Evolutionary conservation across 2,329 filamentous ascomycete genomes (phyloP), one percentile per base, ranked within the genome.

Genomic region (Ascochyta lentis): DNA sequence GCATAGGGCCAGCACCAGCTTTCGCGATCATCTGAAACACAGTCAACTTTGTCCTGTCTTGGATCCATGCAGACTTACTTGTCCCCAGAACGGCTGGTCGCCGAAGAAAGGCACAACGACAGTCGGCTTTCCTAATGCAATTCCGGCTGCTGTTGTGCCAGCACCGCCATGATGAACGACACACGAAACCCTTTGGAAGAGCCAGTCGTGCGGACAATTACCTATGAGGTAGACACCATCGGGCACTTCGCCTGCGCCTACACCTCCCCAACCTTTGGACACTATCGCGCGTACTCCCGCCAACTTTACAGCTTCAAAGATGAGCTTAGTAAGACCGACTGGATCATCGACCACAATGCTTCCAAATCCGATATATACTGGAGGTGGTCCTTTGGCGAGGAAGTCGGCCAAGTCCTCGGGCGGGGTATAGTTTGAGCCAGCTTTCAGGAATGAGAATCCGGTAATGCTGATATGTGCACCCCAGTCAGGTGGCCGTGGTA

Each of bases 131-230:
- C 79, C 83, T 42, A 81, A 77, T 3, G 75, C 67, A 4, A 86
- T 76, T 1, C 84, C 83, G 34, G 79, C 80, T 1, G 84, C 83
- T 3, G 84, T 86, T 0, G 83, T 86, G 4, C 84, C 84, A 13
- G 84, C 84, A 7, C 84, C 84, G 19, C 84, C 84, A 48, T 87
- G 84, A 56, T 87, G 84, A 0, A 86, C 77, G 0, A 86, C 84
- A 13, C 78, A 79, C 0, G 80, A 77, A 1, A 86, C 83, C 15
- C 79, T 76, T 56, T 83, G 77, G 59, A 86, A 86, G 0, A 86
- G 74, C 84, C 84, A 86, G 54, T 85, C 81, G 49, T 86, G 83
- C 1, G 83, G 84, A 37, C 63, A 68, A 56, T 86, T 82, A 4
- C 78, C 83, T 4, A 86, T 70, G 60, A 81, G 81, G 54, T 81